Base-by-base conservation (phyloP, 306 rosid genomes). In the Quercus ilex region DNA sequence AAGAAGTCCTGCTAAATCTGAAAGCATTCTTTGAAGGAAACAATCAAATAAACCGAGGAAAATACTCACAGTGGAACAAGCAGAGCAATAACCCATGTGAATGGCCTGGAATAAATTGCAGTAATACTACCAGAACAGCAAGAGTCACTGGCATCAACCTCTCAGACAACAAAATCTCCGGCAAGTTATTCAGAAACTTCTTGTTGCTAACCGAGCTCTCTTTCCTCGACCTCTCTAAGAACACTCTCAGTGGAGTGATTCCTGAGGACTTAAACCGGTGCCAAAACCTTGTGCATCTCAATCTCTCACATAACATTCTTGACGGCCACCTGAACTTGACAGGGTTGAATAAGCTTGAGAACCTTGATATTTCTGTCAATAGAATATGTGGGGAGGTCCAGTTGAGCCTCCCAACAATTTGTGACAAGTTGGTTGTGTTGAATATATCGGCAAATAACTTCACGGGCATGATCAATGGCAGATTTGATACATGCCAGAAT, bases 81-180 rank as follows among this genome's bases (percentile, higher is more conserved):
- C 30, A 3, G 55, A 83, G 51, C 78, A 77, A 60, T 55, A 9
- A 8, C 15, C 97, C 97, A 10, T 95, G 99, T 87, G 38, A 79
- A 13, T 95, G 99, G 99, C 30, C 2, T 0, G 95, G 94, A 72
- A 85, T 95, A 69, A 55, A n/a, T 52, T 93, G 99, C 85, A 84
- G 70, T 55, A 19, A 60, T 6, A 63, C 8, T 82, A 57, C 31
- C 6, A 76, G 59, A 1, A 33, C 77, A 13, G 41, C 20, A 57
- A 90, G 92, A 63, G 98, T 95, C 52, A 85, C 79, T 25, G 79
- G 82, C 1, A 71, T 95, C 62, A 35, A 85, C 70, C 92, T 95
- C 55, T 74, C 90, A 6, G 2, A 28, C 0, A 79, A 80, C 31
- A 23, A 81, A 30, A 87, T 92, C 63, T 69, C 86, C 19, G 97